Conservation (phyloP, 257 asterid species). For the Plectranthus barbatus region DNA sequence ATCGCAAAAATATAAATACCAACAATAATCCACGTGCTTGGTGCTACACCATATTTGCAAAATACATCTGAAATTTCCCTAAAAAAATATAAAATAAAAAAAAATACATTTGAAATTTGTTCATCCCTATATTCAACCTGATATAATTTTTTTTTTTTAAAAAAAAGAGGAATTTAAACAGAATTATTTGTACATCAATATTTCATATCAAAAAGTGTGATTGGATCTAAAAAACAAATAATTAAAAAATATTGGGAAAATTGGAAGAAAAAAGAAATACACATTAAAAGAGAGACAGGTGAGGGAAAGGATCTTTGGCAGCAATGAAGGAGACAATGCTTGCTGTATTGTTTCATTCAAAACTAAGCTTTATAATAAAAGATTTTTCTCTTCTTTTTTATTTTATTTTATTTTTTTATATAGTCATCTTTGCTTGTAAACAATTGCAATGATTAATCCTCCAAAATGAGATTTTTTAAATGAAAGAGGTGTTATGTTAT, state of each 20-base stretch:
- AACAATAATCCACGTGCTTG: no score
- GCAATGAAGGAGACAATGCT: slow-evolving; percentile 36
- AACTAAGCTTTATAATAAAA: slow-evolving; percentile 13
- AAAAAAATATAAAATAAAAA: no score
- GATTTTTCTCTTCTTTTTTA: no score
- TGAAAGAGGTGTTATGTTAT: slow-evolving; percentile 2
- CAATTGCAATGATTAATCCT: slow-evolving; percentile 28
- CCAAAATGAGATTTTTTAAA: slow-evolving; percentile 9
- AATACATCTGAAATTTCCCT: no score
- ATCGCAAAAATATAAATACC: no score
- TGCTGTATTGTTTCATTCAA: slow-evolving; percentile 30
- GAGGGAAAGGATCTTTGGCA: slow-evolving; percentile 23
- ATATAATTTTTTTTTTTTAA: no score
- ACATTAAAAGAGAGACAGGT: slow-evolving; percentile 17
- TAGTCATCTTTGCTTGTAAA: slow-evolving; percentile 29
- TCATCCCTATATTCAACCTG: no score
- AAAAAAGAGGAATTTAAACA: no score
- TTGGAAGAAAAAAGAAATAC: slow-evolving; percentile 6
- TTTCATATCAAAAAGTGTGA: background rate
- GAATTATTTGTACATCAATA: no score
- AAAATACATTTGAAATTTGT: no score
- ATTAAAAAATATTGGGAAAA: background rate
- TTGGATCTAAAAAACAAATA: background rate
- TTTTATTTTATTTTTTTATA: background rate
- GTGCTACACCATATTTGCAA: no score